phyloP scores from a whole-genome alignment of 495 filamentous ascomycete species.

The Cercophora scortea region DNA sequence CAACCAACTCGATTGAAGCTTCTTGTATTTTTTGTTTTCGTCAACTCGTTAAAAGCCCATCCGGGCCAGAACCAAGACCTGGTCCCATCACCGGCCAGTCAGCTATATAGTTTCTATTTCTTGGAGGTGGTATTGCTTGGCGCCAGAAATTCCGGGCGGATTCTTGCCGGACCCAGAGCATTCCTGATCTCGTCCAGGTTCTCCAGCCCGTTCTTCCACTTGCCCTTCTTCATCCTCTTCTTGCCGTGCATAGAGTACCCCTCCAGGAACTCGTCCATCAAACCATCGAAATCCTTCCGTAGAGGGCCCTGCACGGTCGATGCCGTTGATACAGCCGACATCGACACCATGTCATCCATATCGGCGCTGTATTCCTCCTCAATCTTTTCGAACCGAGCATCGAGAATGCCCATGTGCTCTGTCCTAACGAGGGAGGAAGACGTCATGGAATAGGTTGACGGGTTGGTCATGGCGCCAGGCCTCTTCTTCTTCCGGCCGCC shows the following conservation, averaged over 20 bases:
- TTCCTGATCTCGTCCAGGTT: slow-evolving; percentile 87
- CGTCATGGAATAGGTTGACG: slow-evolving; percentile 92
- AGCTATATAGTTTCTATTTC: too few relatives aligned
- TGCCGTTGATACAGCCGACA: slow-evolving; percentile 35
- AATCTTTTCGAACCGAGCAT: slow-evolving; percentile 85
- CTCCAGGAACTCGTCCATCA: slow-evolving; percentile 90
- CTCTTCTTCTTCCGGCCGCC: slow-evolving; percentile 75
- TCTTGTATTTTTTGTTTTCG: too few relatives aligned
- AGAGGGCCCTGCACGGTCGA: slow-evolving; percentile 50
- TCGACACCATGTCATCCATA: slow-evolving; percentile 46
- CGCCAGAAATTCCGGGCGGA: slow-evolving; percentile 7
- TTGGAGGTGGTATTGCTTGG: too few relatives aligned
- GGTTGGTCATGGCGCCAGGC: slow-evolving; percentile 82
- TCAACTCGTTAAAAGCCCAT: too few relatives aligned
- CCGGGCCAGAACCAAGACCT: too few relatives aligned
- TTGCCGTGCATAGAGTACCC: slow-evolving; percentile 69
- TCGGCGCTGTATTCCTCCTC: slow-evolving; percentile 78
- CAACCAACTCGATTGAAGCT: too few relatives aligned
- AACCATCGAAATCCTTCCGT: slow-evolving; percentile 69
- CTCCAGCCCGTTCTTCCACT: slow-evolving; percentile 69
- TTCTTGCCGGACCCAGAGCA: slow-evolving; percentile 66
- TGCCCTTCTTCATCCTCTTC: slow-evolving; percentile 75
- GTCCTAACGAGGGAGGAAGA: slow-evolving; percentile 83
- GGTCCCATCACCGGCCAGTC: too few relatives aligned
- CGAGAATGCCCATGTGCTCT: slow-evolving; percentile 77